Evolutionary conservation across 1,284 basidiomycete species (phyloP).

Genomic region (Cystobasidiaceae sp.): DNA sequence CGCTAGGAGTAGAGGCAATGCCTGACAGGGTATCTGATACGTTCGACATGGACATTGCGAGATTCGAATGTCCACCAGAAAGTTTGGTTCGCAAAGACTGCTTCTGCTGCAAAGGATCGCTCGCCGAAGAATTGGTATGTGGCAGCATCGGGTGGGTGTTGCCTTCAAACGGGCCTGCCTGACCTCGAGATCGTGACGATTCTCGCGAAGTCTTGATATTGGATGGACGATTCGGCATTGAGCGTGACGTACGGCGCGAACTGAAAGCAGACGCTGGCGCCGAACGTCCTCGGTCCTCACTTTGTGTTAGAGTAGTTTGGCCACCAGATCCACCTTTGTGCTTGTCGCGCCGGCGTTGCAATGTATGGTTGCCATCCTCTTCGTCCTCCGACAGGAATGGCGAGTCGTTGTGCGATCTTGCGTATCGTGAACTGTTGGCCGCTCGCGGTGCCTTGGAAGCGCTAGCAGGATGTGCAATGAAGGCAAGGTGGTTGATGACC

Average conservation of each 20-base stretch:
- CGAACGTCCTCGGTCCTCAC: slow-evolving; percentile 14
- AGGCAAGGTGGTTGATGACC: slow-evolving; percentile 84
- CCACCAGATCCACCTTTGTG: neutral
- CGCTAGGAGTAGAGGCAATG: neutral
- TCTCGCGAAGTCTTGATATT: slow-evolving; percentile 7
- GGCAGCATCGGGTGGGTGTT: neutral
- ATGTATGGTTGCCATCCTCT: neutral
- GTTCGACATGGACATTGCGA: slow-evolving; percentile 18
- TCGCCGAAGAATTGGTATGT: neutral
- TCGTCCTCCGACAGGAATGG: neutral
- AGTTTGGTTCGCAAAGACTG: neutral
- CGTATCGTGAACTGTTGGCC: neutral
- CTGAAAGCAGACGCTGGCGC: slow-evolving; percentile 18
- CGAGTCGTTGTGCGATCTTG: neutral
- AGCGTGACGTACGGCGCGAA: slow-evolving; percentile 14
- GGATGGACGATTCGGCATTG: slow-evolving; percentile 6
- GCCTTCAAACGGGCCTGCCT: neutral
- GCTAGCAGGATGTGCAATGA: slow-evolving; percentile 81
- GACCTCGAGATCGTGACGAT: slow-evolving; percentile 4
- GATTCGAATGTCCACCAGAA: neutral
- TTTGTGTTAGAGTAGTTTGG: neutral
- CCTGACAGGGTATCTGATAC: neutral
- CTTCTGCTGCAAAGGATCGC: neutral
- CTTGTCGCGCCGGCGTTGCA: too few species aligned
- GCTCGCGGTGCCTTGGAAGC: neutral